These are phyloP conservation scores for Fomitopsis pulvina DNA, from an alignment of 768 basidiomycete species.

Conservation along the genomic window DNA sequence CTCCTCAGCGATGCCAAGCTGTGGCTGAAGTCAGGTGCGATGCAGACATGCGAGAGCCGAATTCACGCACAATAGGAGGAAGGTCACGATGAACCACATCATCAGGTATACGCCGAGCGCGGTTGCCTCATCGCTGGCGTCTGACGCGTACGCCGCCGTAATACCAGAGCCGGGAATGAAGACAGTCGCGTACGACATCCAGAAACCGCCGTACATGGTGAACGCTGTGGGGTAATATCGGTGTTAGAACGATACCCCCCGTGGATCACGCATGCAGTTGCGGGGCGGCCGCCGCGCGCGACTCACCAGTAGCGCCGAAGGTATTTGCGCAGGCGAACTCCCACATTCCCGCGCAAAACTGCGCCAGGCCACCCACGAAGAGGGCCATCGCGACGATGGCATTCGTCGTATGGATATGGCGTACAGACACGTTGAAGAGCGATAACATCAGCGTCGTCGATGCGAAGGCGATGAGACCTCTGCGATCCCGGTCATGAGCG, in stretches of 20 bases:
- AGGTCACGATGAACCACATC: conserved; percentile 69
- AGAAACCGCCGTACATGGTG: conserved; percentile 81
- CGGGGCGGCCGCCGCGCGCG: background rate
- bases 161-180: conserved; percentile 68
- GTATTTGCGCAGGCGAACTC: conserved; percentile 46
- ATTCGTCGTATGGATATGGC: conserved; percentile 52
- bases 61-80: conserved; percentile 53
- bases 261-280: background rate
- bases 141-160: conserved; percentile 38
- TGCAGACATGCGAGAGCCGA: background rate
- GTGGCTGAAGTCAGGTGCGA: background rate
- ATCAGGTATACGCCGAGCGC: conserved; percentile 73
- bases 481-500: conserved; percentile 23
- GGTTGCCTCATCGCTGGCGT: conserved; percentile 33
- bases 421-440: conserved; percentile 57
- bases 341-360: conserved; percentile 90
- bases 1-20: conserved; percentile 46
- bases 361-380: conserved; percentile 78
- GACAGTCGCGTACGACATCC: conserved; percentile 77
- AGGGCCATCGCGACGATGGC: conserved; percentile 83
- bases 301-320: conserved; percentile 68
- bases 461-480: conserved; percentile 79
- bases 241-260: background rate
- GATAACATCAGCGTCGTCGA: conserved; percentile 79
- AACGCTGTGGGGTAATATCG: conserved; percentile 44